phyloP scores from a whole-genome alignment of 1,284 basidiomycete genomes.

The Sphaerobolus stellatus region DNA sequence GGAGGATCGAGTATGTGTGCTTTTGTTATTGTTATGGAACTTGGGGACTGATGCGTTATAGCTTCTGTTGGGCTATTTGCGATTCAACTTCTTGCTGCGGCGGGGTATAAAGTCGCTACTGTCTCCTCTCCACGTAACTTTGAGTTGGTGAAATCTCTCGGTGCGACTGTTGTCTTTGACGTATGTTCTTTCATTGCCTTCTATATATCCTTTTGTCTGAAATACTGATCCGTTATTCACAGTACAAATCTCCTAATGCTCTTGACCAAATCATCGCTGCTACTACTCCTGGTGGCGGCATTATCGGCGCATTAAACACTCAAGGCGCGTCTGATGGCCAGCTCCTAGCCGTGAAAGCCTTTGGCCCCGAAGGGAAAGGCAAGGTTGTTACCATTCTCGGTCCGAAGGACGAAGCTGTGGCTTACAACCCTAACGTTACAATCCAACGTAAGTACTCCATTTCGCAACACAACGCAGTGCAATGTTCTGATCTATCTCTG shows the following conservation, averaged over 20 bases:
- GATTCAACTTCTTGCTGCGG: slow-evolving; percentile 41
- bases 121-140: slow-evolving; percentile 40
- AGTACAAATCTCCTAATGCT: slow-evolving; percentile 25
- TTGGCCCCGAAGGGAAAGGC: background rate
- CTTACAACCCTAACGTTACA: background rate
- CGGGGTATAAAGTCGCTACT: slow-evolving; percentile 42
- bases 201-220: background rate
- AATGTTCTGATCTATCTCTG: background rate
- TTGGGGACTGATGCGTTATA: background rate
- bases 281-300: too few species aligned
- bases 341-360: background rate
- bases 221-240: background rate
- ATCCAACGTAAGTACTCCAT: background rate
- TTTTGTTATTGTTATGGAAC: background rate
- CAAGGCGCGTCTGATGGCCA: background rate
- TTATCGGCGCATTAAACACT: slow-evolving; percentile 23
- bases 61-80: slow-evolving; percentile 41
- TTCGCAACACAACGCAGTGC: background rate
- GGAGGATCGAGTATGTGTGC: slow-evolving; percentile 5
- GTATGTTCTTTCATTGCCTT: background rate
- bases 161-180: slow-evolving; percentile 42
- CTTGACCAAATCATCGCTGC: slow-evolving; percentile 23
- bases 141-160: slow-evolving; percentile 37
- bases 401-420: background rate
- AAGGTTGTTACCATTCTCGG: background rate